Evolutionary conservation across 305 asterid genomes (phyloP).

Genomic region (Fraxinus nigra): DNA sequence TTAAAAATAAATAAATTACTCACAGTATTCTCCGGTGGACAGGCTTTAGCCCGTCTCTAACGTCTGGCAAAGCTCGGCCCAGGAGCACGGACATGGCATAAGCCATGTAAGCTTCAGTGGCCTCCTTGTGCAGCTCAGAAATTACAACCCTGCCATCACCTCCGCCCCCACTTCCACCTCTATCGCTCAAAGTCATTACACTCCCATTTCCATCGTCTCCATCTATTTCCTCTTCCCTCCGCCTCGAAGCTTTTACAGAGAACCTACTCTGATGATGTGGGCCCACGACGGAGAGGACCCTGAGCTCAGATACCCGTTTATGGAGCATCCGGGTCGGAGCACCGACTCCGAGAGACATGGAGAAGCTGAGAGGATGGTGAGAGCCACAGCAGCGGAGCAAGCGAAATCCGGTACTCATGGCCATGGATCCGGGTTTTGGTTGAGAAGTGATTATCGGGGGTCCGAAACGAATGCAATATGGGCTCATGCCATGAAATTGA

Average conservation of each 20-base stretch:
- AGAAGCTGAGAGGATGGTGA: slow-evolving; percentile 28
- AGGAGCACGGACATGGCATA: slow-evolving; percentile 95
- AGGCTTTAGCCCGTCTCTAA: slow-evolving; percentile 93
- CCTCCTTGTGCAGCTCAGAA: slow-evolving; percentile 89
- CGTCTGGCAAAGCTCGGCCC: slow-evolving; percentile 94
- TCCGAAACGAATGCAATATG: slow-evolving; percentile 30
- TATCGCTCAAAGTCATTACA: slow-evolving; percentile 36
- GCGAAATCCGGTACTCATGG: slow-evolving; percentile 60
- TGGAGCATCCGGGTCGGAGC: slow-evolving; percentile 39
- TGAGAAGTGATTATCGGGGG: background rate
- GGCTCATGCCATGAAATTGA: slow-evolving; percentile 50
- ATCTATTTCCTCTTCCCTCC: slow-evolving; percentile 47
- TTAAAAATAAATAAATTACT: slow-evolving; percentile 27
- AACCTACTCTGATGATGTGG: slow-evolving; percentile 31
- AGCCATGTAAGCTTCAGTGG: slow-evolving; percentile 87
- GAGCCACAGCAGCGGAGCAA: slow-evolving; percentile 53
- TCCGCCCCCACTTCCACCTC: slow-evolving; percentile 39
- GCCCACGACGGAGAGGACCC: slow-evolving; percentile 40
- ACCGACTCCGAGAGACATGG: slow-evolving; percentile 22
- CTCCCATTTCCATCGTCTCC: slow-evolving; percentile 51
- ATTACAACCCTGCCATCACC: slow-evolving; percentile 61
- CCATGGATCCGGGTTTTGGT: slow-evolving; percentile 37
- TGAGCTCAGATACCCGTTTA: slow-evolving; percentile 46
- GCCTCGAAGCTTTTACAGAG: slow-evolving; percentile 44
- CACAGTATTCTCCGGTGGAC: slow-evolving; percentile 92